Evolutionary conservation across 2,329 filamentous ascomycete species (phyloP), one percentile per base, ranked within the genome.

Genomic region (Aspergillus luchuensis): DNA sequence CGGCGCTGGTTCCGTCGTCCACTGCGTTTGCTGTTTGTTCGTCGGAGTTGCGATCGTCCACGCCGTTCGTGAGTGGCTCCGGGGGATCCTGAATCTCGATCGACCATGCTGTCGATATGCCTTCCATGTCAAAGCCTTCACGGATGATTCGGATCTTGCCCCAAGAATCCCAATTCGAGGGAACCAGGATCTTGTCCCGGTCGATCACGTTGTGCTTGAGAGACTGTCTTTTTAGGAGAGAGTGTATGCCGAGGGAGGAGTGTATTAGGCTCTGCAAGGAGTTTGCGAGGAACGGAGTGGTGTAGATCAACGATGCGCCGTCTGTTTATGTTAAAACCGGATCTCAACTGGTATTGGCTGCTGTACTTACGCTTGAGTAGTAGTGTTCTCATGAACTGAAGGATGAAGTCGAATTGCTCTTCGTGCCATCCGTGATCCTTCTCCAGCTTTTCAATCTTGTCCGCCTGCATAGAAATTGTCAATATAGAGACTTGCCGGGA

Each of bases 151-250:
- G 86, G 62, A 99, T 97, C 78, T 98, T 99, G 61, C 92, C 93
- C 91, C 92, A 97, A 0, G 93, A 97, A 76, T 99, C 95, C 95
- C 95, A 99, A 75, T 97, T 97, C 15, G 93, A 90, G 1, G 94
- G 94, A 0, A 99, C 91, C 5, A 97, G 84, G 57, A 99, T 93
- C 82, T 96, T 96, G 76, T 97, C 93, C 61, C 94, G 86, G 78
- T 95, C 95, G 66, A 96, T 95, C 62, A 96, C 91, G 69, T 97
- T 96, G 74, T 93, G 90, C 78, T 92, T 95, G 23, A 96, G 83
- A 23, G 89, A 87, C 71, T 91, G 86, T 64, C 88, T 86, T 76
- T 91, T 91, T 17, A 96, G 81, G 19, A 95, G 84, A 21, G 91
- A 96, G 62, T 91, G 91, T 74, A 96, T 93, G 57, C 91, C 91